These are phyloP conservation scores for Cladophialophora psammophila DNA, from an alignment of 2,329 filamentous ascomycete species.

Conservation along the genomic window DNA sequence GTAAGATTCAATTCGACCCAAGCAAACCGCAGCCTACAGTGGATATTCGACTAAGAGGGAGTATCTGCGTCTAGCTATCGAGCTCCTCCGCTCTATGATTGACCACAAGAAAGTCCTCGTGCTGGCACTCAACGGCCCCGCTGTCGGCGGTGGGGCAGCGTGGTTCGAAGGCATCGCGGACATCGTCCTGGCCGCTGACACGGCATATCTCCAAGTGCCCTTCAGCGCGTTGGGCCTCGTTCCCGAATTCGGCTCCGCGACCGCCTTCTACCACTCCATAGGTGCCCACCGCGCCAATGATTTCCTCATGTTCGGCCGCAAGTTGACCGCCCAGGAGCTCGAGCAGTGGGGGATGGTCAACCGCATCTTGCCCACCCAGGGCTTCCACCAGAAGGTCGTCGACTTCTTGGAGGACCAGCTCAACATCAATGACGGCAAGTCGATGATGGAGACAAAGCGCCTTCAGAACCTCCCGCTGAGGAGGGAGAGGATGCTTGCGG, in stretches of 20 bases:
- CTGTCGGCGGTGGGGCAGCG: conserved; percentile 58
- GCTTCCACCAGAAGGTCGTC: conserved; percentile 53
- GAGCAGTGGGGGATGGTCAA: conserved; percentile 57
- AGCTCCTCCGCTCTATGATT: conserved; percentile 47
- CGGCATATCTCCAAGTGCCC: conserved; percentile 57
- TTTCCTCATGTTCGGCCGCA: conserved; percentile 61
- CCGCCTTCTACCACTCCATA: conserved; percentile 56
- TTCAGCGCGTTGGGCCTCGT: conserved; percentile 59
- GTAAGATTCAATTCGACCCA: conserved; percentile 12
- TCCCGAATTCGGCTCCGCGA: conserved; percentile 58
- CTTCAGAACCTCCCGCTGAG: conserved; percentile 57
- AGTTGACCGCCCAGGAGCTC: conserved; percentile 54
- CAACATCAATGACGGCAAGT: conserved; percentile 61
- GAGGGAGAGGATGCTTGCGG: conserved; percentile 55
- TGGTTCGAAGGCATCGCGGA: conserved; percentile 61
- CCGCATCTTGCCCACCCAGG: conserved; percentile 51
- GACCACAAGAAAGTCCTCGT: conserved; percentile 61
- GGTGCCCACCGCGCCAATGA: conserved; percentile 61
- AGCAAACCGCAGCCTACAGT: not conserved
- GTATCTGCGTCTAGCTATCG: conserved; percentile 13
- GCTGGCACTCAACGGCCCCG: conserved; percentile 60
- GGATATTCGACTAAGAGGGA: not conserved
- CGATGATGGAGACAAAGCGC: conserved; percentile 62
- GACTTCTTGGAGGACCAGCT: conserved; percentile 55
- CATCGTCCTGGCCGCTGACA: conserved; percentile 56